Evolutionary conservation across 2,329 filamentous ascomycete genomes (phyloP), one percentile per base, ranked within the genome.

Genomic region (Phialophora tarda): DNA sequence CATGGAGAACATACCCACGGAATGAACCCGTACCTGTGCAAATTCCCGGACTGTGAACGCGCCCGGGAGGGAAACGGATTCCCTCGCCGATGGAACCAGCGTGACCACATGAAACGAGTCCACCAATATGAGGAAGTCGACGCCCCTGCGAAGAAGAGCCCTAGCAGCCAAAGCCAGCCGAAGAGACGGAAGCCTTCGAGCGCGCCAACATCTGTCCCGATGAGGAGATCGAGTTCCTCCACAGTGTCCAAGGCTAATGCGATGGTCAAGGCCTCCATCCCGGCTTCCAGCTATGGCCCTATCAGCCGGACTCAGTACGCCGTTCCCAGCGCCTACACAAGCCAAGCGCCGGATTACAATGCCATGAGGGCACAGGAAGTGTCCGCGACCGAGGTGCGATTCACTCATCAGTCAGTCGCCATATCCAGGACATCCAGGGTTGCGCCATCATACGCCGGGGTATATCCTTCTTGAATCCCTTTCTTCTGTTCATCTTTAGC

Each of bases 101-200:
- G 91, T 78, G 94, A 98, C 81, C 94, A 98, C 84, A 97, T 97
- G 93, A 92, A 92, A 81, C 90, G 94, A 69, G 93, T 97, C 7
- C 94, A 98, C 74, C 85, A 87, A 71, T 87, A 85, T 74, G 82
- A 67, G 47, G 68, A 71, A 56, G 56, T 63, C 23, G 59, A 56
- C 75, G 48, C 75, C 75, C 38, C 50, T 44, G 51, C 62, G 59
- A 70, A 59, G 58, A 66, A 65, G 47, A 59, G 59, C 23, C 24
- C 63, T 34, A 59, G 64, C 51, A 48, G 55, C 50, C 55, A 58
- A 23, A 59, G 61, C 24, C 64, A 62, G 44, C 23, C 76, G 47
- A 67, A 66, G 56, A 64, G 67, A 64, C 61, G 67, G 65, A 73
- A 69, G 62, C 14, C 53, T 14, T 8, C 53, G 8, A 34, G n/a